Percentiles rank a stretch among this genome's conserved stretches.
Conservation (phyloP, 495 filamentous ascomycete species). For the Penicillium herquei region DNA sequence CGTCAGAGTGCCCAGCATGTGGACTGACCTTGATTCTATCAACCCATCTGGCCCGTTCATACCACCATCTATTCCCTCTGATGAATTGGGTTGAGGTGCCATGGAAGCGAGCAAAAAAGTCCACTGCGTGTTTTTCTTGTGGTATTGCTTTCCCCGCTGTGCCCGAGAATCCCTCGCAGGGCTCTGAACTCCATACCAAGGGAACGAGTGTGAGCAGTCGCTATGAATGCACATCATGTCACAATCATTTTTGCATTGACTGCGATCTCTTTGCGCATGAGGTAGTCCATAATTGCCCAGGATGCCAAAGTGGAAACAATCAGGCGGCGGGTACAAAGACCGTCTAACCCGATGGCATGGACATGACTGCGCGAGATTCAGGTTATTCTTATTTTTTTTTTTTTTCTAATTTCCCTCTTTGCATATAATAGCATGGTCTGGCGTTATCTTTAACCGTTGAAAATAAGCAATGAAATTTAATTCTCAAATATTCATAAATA, state of each 20-base stretch:
- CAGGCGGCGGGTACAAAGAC: background rate
- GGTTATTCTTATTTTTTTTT: background rate
- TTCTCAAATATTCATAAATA: too few species aligned
- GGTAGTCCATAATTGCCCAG: slow-evolving; percentile 91
- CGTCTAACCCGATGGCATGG: slow-evolving; percentile 26
- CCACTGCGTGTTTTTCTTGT: slow-evolving; percentile 48
- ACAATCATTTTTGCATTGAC: slow-evolving; percentile 93
- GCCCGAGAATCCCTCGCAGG: slow-evolving; percentile 35
- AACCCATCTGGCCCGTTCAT: slow-evolving; percentile 92
- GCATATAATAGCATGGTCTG: slow-evolving; percentile 23
- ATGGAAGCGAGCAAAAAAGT: slow-evolving; percentile 65
- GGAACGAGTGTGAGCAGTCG: slow-evolving; percentile 82
- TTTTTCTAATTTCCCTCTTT: background rate
- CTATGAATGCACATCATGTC: slow-evolving; percentile 82
- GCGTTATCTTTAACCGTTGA: slow-evolving; percentile 3
- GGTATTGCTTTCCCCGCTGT: slow-evolving; percentile 52
- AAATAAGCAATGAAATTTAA: too few species aligned
- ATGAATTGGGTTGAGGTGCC: slow-evolving; percentile 86
- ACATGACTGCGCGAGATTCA: slow-evolving; percentile 21
- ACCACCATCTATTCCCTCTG: slow-evolving; percentile 94
- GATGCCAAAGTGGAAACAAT: slow-evolving; percentile 68
- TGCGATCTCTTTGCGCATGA: slow-evolving; percentile 95
- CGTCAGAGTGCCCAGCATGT: slow-evolving; percentile 89
- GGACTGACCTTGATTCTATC: slow-evolving; percentile 90
- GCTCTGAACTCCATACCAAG: slow-evolving; percentile 36